Conservation (phyloP, 2,329 filamentous ascomycete genomes). For the Penicillium capsulatum region DNA sequence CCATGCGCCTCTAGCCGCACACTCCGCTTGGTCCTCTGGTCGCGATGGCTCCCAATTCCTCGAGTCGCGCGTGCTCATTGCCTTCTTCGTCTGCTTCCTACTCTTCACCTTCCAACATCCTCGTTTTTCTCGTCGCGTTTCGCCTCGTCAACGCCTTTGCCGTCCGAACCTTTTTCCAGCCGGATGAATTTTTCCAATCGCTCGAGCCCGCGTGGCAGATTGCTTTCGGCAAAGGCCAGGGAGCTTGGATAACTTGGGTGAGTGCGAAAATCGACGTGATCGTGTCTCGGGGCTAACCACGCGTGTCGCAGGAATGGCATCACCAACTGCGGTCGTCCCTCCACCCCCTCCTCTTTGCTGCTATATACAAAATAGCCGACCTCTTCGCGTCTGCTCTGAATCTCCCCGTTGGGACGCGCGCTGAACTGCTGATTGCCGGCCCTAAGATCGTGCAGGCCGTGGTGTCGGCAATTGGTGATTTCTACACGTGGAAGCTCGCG, state of each 20-base stretch:
- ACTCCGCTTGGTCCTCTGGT: not conserved
- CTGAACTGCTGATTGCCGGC: conserved; percentile 64
- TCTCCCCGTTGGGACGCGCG: conserved; percentile 53
- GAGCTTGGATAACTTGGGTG: conserved; percentile 96
- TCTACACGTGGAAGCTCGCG: conserved; percentile 81
- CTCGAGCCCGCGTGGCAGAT: conserved; percentile 91
- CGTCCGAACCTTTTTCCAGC: conserved; percentile 90
- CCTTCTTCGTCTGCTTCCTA: conserved; percentile 4
- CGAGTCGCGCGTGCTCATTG: conserved; percentile 10
- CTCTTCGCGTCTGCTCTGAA: conserved; percentile 53
- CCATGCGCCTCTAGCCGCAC: conserved; percentile 4
- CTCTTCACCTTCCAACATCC: conserved; percentile 19
- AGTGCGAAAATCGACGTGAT: conserved; percentile 26
- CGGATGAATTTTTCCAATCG: conserved; percentile 95
- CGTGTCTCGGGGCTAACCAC: not conserved
- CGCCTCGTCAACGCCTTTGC: conserved; percentile 75
- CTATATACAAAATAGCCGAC: conserved; percentile 63
- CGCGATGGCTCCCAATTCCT: conserved; percentile 8
- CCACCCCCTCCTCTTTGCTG: conserved; percentile 82
- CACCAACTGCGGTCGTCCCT: conserved; percentile 82
- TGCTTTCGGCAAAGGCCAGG: conserved; percentile 70
- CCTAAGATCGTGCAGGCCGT: conserved; percentile 74
- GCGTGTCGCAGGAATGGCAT: conserved; percentile 72
- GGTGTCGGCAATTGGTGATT: conserved; percentile 75
- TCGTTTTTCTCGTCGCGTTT: conserved; percentile 55